Evolutionary conservation across 495 filamentous ascomycete species (phyloP), one percentile per base, ranked within the genome.

Genomic region (Hypoxylon perforatum): DNA sequence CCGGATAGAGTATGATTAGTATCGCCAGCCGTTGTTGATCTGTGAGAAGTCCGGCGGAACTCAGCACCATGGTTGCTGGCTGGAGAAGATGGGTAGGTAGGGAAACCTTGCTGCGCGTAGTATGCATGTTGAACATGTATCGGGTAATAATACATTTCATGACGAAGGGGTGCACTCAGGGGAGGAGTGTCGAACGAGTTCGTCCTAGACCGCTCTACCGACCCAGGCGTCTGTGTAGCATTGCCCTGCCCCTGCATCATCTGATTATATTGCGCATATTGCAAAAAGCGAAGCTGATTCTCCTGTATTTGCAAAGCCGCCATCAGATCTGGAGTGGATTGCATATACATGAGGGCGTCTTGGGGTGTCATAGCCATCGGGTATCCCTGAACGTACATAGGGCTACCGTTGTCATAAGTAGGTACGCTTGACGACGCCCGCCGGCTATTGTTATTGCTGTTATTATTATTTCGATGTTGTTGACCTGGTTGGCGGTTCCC

Each of bases 161-260:
- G 82, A 2, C 80, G 81, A 18, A 84, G 60, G 1, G 84, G 82
- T 8, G 83, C 82, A 28, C 79, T 79, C 38, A 85, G 58, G 11
- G 84, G 83, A 11, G 80, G 78, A 42, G 78, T 83, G 60, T 84
- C 80, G 46, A 87, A 82, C 23, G 84, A 87, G 52, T 79, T 84
- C 0, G 81, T 83, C 46, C 84, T 78, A 47, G 82, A 80, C 28
- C 84, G 78, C 61, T 85, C 84, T 14, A 68, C 49, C 6, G 73
- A 69, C 4, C 70, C 73, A 38, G 76, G 80, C 56, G 75, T 63
- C 55, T 77, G 75, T 25, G 76, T 74, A n/a, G 77, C 72, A 55
- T 80, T 74, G 18, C 74, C 72, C 50, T 81, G 80, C 71, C 74
- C 72, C 50, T 81, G 80, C 71, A 77, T 73, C 61, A 77, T 75